Base-by-base conservation (phyloP, 2,329 filamentous ascomycete species). In the Pseudogymnoascus sp. region DNA sequence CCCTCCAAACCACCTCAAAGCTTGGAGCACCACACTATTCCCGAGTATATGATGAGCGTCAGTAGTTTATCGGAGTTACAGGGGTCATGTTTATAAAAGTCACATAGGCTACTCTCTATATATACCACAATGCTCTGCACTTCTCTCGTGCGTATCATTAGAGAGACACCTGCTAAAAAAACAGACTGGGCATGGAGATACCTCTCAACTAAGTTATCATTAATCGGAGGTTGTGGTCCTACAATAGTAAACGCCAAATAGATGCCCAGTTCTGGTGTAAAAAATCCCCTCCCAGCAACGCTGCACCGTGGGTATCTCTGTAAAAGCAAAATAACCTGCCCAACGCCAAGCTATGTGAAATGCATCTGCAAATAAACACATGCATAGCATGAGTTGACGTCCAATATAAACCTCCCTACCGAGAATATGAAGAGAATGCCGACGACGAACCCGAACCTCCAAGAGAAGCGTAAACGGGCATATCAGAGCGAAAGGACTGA, bases 261-360 rank as follows among this genome's bases (percentile, higher is more conserved):
- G 14, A 9, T 28, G 23, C 45, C 45, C 3, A 31, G 5, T 8
- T 9, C 12, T 16, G 21, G 23, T 14, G 23, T 28, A 25, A 12
- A 49, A 49, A 45, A 25, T 7, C 18, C 49, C 28, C 28, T 18
- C 49, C 28, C 11, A 33, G 5, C n/a, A 55, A 18, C 49, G 28
- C 28, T 35, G 49, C 14, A 35, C 21, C 28, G 16, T 55, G 49
- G 49, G 16, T 55, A 55, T 55, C 49, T 55, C 49, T 9, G 16
- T 21, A 55, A 55, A 55, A 33, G 49, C 49, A 55, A 55, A 33
- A 55, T 8, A 55, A 55, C 49, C 49, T 14, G 49, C 49, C 49
- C n/a, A 55, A 55, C 49, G 16, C 28, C 28, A 18, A 55, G 49
- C 49, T 14, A 33, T 55, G 49, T 55, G 11, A 55, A 52, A 16